Evolutionary conservation across 139 green algal genomes (phyloP), one percentile per base, ranked within the genome.

Genomic region (Asterochloris sp.): DNA sequence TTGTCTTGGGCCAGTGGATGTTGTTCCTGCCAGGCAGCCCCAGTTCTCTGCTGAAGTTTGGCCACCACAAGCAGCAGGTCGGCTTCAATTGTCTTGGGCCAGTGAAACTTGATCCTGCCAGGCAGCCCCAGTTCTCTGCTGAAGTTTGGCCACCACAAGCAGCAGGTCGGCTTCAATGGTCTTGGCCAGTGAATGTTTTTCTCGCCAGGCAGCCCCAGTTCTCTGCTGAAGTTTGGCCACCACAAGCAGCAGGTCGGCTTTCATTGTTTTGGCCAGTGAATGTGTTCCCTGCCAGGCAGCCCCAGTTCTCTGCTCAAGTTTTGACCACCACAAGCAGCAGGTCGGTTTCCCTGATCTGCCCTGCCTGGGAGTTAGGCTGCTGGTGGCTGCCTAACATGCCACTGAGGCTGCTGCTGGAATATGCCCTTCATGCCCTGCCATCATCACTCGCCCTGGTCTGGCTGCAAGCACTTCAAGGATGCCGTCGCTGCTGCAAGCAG

Each of bases 51-150:
- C 78, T 93, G 14, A 84, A 89, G 86, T 87, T 92, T 61, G 89
- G 89, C 54, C 47, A 88, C 54, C 47, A 88, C 13, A 6, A 27
- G 0, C 89, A 91, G 26, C 60, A 89, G 12, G 92, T 82, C 0
- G 74, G 78, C 27, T 27, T 71, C 4, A 0, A n/a, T 54, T 63
- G 14, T 11, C 8, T 73, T 6, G 4, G 4, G 19, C 38, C 38
- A 54, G 38, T 54, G 89, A 27, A 75, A 73, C 75, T 76, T 95
- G 38, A n/a, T 92, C 29, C 86, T 96, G 76, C 87, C 90, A 10
- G 92, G 95, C 29, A 94, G 91, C 0, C 92, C 90, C 77, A 95
- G 93, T 88, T 92, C 81, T 4, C 89, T 96, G 21, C 78, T 93
- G 14, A 84, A 90, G 86, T 86, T 92, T 61, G 89, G 89, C 29